A percentile compares a stretch with the other conserved stretches of the same genome.
These are phyloP conservation scores for Hypocrella siamensis DNA, from an alignment of 2,329 filamentous ascomycete genomes.

Conservation along the genomic window DNA sequence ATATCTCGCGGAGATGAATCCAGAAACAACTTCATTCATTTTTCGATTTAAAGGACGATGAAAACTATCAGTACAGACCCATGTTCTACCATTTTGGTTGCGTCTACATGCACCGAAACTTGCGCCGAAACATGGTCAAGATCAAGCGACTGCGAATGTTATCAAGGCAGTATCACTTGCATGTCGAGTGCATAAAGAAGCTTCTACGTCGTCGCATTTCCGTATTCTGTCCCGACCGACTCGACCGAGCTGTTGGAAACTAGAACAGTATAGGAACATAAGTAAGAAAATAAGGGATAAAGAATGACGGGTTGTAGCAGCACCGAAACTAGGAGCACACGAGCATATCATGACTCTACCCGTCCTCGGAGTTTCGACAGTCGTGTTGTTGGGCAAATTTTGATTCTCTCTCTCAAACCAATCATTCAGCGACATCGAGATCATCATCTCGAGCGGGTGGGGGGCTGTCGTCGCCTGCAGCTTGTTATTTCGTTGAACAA, in stretches of 20 bases:
- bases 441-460: slow-evolving; percentile 72
- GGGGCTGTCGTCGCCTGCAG: slow-evolving; percentile 44
- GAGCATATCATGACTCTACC: too few species aligned
- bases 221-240: too few species aligned
- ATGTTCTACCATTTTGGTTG: slow-evolving; percentile 3
- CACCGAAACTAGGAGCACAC: too few species aligned
- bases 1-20: too few species aligned
- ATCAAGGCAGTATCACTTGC: slow-evolving; percentile 1
- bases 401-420: too few species aligned
- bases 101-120: slow-evolving; percentile 4
- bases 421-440: slow-evolving; percentile 78
- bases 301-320: slow-evolving; percentile 1
- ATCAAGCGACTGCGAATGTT: too few species aligned
- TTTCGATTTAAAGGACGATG: slow-evolving; percentile 1
- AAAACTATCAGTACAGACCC: slow-evolving; percentile 6
- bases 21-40: too few species aligned
- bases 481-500: neutral
- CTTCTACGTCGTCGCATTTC: slow-evolving; percentile 10
- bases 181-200: slow-evolving; percentile 2
- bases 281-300: slow-evolving; percentile 1
- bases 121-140: too few species aligned
- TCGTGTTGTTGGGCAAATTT: too few species aligned
- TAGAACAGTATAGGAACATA: slow-evolving; percentile 7
- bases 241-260: slow-evolving; percentile 8
- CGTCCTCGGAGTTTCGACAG: too few species aligned